Evolutionary conservation across 1,284 basidiomycete genomes (phyloP), one percentile per base, ranked within the genome.

Genomic region (Austroboletus rostrupii): DNA sequence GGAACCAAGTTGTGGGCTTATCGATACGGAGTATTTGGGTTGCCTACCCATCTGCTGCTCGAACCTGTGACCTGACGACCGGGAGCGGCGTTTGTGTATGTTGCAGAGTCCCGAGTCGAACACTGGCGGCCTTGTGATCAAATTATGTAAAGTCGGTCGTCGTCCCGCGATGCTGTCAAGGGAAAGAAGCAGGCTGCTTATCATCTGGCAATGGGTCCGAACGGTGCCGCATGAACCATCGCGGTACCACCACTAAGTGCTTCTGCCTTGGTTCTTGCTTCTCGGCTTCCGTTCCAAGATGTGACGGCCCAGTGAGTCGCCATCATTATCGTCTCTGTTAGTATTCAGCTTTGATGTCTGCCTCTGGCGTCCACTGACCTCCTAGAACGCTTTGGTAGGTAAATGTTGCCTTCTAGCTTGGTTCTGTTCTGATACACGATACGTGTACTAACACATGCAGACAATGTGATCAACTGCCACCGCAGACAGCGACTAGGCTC

Each of bases 81-180:
- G 23, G 23, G 6, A 23, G 21, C 21, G 23, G 23, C 6, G 23
- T 26, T 26, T 26, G 23, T 26, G 7, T 26, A 26, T 26, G 23
- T 26, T 26, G 23, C 23, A 26, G 23, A 26, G 23, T 26, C 23
- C 23, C 23, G 6, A 26, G 6, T 26, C 23, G 6, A 26, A 8
- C 6, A 26, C 23, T 26, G 23, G 23, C 23, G 23, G 6, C 23
- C 23, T 26, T 26, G 23, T 33, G 3, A n/a, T 35, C 3, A n/a
- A 16, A 17, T 35, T 35, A 35, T 35, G n/a, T 35, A 35, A 35
- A 35, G 33, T n/a, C n/a, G 33, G 16, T 16, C n/a, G 31, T 16
- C 14, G 42, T 60, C 58, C 49, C 49, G 58, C 51, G 49, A 58
- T 48, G 37, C 36, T 49, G 43, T 47, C 53, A 38, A 17, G 14